Percentiles rank a stretch among this genome's conserved stretches.
Evolutionary conservation across 192 early-diverging fungal species (phyloP).

Genomic region (Coemansia sp.): DNA sequence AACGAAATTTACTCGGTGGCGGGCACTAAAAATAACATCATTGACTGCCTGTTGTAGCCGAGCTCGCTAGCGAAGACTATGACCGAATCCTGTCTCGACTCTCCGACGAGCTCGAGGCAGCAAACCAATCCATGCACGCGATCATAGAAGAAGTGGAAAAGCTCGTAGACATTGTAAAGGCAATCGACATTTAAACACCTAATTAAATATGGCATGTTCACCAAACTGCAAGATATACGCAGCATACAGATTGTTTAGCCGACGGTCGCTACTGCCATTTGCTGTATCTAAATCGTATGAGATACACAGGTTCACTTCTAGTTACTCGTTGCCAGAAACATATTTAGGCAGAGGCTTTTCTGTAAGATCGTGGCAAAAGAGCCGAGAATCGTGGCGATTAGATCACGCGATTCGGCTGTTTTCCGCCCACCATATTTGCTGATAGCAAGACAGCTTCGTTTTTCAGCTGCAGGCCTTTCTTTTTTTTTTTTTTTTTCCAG

Average conservation of each 20-base stretch:
- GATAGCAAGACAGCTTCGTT: no score
- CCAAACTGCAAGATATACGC: no score
- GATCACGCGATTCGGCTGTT: no score
- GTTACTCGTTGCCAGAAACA: no score
- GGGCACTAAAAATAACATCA: neutral
- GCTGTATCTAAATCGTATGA: no score
- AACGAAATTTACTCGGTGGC: neutral
- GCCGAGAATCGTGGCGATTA: no score
- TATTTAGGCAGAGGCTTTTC: no score
- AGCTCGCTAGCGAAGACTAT: conserved; percentile 20
- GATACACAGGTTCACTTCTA: no score
- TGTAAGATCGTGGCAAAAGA: no score
- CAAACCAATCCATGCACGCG: conserved; percentile 32
- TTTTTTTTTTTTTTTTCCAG: neutral
- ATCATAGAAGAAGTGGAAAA: conserved; percentile 48
- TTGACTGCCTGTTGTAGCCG: conserved; percentile 18
- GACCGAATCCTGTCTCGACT: conserved; percentile 31
- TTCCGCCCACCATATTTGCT: no score
- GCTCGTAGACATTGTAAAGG: conserved; percentile 48
- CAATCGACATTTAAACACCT: conserved; percentile 23
- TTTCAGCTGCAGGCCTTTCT: neutral
- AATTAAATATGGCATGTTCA: neutral
- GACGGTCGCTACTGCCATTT: no score
- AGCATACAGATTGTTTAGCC: no score
- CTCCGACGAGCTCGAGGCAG: conserved; percentile 41